Conservation (phyloP, 1,284 basidiomycete genomes). For the Puccinia polysora region DNA sequence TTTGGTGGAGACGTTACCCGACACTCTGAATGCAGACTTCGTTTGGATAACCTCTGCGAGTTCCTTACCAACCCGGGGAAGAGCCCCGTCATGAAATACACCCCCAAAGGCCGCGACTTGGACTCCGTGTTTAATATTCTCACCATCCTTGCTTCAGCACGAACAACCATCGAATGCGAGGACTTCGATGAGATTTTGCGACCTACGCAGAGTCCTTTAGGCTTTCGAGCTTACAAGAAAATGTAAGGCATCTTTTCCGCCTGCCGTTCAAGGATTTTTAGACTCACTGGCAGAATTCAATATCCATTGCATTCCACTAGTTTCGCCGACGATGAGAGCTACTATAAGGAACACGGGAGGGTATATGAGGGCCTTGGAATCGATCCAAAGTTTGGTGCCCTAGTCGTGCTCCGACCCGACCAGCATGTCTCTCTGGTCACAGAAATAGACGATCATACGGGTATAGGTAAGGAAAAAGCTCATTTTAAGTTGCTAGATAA, state of each 20-base stretch:
- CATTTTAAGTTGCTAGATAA: not conserved
- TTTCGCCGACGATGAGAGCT: constrained; percentile 51
- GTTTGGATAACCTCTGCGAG: constrained; percentile 11
- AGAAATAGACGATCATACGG: constrained; percentile 45
- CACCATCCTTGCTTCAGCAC: constrained; percentile 47
- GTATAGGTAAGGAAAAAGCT: constrained; percentile 41
- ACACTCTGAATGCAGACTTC: constrained; percentile 26
- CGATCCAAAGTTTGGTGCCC: constrained; percentile 50
- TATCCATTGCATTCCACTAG: constrained; percentile 44
- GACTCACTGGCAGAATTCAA: not conserved
- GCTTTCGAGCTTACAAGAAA: constrained; percentile 44
- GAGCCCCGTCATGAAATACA: constrained; percentile 51
- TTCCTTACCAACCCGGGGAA: constrained; percentile 34
- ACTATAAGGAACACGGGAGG: constrained; percentile 52
- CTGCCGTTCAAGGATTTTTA: too few relatives aligned
- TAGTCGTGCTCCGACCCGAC: constrained; percentile 53
- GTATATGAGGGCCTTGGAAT: constrained; percentile 53
- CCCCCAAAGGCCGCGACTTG: constrained; percentile 45
- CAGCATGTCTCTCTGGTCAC: constrained; percentile 50
- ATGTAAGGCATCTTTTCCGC: constrained; percentile 39
- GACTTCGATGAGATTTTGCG: constrained; percentile 46
- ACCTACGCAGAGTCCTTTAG: constrained; percentile 45
- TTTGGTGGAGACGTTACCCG: constrained; percentile 49
- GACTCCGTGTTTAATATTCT: constrained; percentile 48
- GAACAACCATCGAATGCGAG: constrained; percentile 45